Base-by-base conservation (phyloP, 306 rosid genomes). In the Rosa chinensis region DNA sequence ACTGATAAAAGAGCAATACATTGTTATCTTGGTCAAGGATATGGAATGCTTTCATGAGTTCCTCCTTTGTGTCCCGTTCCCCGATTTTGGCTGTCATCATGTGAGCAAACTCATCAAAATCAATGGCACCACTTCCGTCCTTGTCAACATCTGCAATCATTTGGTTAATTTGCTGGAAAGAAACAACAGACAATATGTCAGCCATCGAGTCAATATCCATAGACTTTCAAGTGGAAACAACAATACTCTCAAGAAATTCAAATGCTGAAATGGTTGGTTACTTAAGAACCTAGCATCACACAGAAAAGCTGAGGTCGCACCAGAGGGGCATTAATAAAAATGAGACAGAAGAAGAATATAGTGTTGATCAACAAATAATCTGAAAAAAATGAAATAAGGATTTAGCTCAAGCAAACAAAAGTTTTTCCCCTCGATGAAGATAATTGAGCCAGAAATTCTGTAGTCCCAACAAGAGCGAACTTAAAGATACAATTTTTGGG, bases 41-140 rank as follows among this genome's bases (percentile, higher is more conserved):
- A 28, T 81, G 86, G 78, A 95, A 95, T 74, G 99, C 99, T 89
- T 95, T 95, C 97, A 84, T 86, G 79, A 95, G 98, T 82, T 95
- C 98, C 81, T 93, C 98, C 52, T 90, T 95, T 2, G 94, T 84
- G 89, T 95, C 99, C 80, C 99, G 89, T 88, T 95, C 99, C 78
- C 99, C 98, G 53, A 95, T 92, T 87, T 95, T 93, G 56, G 94
- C 97, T 0, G 99, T 95, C 99, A 95, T 89, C 99, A 93, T 95
- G 84, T 93, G 79, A 80, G 81, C 96, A 87, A 95, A 95, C 67
- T 95, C 99, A 2, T 95, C 98, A 69, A 90, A 95, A 62, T 93
- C 99, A 64, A 95, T 95, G 72, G 96, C 90, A 78, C 99, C 99
- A 84, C 98, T 95, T 28, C 99, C 98, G 85, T 95, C 99, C 91